phyloP scores from a whole-genome alignment of 2,329 filamentous ascomycete species.

The Aspergillus unguis region DNA sequence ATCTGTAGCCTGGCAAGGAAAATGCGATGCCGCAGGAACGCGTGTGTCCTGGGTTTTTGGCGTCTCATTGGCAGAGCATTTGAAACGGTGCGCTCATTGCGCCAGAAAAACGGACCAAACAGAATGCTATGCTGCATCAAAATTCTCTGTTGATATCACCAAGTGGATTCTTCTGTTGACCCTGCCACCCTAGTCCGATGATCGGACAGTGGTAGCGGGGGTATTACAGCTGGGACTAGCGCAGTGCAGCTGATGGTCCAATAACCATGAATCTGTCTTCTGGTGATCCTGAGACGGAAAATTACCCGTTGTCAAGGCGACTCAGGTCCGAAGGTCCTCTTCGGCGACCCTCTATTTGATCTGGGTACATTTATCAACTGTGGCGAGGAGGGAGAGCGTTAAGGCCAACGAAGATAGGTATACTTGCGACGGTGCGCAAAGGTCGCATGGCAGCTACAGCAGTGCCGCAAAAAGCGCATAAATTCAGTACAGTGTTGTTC shows the following conservation, averaged over 20 bases:
- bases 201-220: conserved; percentile 3
- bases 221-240: conserved; percentile 1
- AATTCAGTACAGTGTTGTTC: conserved; percentile 1
- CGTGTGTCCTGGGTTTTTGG: background rate
- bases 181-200: background rate
- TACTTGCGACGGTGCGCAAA: background rate
- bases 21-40: background rate
- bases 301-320: background rate
- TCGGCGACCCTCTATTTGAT: too few species aligned
- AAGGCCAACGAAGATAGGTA: background rate
- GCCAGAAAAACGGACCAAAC: background rate
- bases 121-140: background rate
- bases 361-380: background rate
- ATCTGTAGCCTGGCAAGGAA: too few species aligned
- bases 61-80: background rate
- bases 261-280: background rate
- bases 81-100: background rate
- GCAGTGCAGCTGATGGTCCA: background rate
- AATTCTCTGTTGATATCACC: background rate
- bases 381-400: background rate
- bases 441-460: conserved; percentile 7
- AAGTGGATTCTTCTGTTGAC: background rate
- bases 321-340: background rate
- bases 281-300: background rate
- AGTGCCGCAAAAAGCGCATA: conserved; percentile 8